These are phyloP conservation scores for Erigeron philadelphicus DNA, from an alignment of 140 eudicot species.

Conservation along the genomic window DNA sequence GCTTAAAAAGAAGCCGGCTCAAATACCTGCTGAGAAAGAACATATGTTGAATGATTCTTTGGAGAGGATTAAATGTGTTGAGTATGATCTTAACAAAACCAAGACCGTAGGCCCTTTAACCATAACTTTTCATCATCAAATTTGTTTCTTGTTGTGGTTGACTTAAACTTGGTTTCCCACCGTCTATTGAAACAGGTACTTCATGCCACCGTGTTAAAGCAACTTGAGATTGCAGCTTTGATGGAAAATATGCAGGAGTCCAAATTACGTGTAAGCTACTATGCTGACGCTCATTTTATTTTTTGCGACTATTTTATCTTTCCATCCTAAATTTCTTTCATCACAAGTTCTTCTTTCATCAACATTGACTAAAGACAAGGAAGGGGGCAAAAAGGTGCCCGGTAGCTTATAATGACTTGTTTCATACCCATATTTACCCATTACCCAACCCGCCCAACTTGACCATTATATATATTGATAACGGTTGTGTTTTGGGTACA, in stretches of 20 bases:
- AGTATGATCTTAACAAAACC: conserved; percentile 74
- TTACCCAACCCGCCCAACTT: background rate
- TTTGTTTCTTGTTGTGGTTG: background rate
- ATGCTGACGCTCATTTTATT: too few species aligned
- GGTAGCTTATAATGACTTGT: background rate
- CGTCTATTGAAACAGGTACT: conserved; percentile 40
- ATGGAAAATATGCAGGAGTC: conserved; percentile 53
- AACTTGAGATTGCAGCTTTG: conserved; percentile 51
- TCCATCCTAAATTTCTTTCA: too few species aligned
- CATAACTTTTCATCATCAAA: background rate
- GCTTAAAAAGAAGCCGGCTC: conserved; percentile 50
- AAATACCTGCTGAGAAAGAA: conserved; percentile 62
- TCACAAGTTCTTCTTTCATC: too few species aligned
- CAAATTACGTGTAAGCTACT: conserved; percentile 31
- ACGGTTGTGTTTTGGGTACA: conserved; percentile 19
- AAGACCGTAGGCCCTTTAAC: conserved; percentile 28
- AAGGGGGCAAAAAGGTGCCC: background rate
- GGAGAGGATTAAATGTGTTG: conserved; percentile 82
- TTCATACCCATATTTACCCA: background rate
- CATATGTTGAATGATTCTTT: conserved; percentile 57
- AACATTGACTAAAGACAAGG: background rate
- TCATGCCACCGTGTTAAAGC: conserved; percentile 66
- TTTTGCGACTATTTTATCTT: too few species aligned
- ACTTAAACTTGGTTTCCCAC: background rate
- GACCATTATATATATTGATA: background rate